Evolutionary conservation across 2,329 filamentous ascomycete species (phyloP).

Genomic region (Hawksworthiomyces lignivorus): DNA sequence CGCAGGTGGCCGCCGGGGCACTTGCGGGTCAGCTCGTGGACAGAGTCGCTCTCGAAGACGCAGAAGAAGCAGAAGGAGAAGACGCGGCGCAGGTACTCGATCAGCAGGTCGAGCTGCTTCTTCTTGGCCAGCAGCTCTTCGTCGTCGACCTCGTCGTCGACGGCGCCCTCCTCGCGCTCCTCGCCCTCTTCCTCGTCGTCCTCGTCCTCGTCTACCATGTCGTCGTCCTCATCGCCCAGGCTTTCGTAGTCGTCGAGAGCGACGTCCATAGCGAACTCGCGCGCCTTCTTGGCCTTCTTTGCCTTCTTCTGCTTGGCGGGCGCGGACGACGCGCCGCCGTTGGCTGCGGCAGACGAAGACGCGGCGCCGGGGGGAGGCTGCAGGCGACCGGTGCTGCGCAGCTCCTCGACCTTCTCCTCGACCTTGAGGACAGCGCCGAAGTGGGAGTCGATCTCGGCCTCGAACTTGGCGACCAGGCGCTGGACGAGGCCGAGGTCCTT

Average conservation of each 20-base stretch:
- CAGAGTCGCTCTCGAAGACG: constrained; percentile 95
- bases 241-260: constrained; percentile 51
- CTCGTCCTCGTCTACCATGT: constrained; percentile 60
- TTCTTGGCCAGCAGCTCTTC: constrained; percentile 87
- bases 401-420: constrained; percentile 76
- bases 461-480: constrained; percentile 75
- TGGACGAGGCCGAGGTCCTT: constrained; percentile 80
- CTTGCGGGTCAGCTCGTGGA: constrained; percentile 91
- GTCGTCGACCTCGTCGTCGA: constrained; percentile 79
- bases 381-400: constrained; percentile 68
- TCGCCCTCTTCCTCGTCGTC: constrained; percentile 70
- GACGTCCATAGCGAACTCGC: constrained; percentile 52
- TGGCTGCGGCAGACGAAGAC: not conserved
- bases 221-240: constrained; percentile 40
- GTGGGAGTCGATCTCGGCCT: constrained; percentile 70
- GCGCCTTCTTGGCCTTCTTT: constrained; percentile 56
- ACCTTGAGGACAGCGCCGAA: constrained; percentile 74
- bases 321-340: not conserved
- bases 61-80: constrained; percentile 99
- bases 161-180: constrained; percentile 72
- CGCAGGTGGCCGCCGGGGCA: constrained; percentile 96
- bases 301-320: no score
- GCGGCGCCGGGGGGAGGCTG: constrained; percentile 48
- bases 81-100: constrained; percentile 92
- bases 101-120: constrained; percentile 91